Base-by-base conservation (phyloP, 116 monocot species). In the Iris pallida region DNA sequence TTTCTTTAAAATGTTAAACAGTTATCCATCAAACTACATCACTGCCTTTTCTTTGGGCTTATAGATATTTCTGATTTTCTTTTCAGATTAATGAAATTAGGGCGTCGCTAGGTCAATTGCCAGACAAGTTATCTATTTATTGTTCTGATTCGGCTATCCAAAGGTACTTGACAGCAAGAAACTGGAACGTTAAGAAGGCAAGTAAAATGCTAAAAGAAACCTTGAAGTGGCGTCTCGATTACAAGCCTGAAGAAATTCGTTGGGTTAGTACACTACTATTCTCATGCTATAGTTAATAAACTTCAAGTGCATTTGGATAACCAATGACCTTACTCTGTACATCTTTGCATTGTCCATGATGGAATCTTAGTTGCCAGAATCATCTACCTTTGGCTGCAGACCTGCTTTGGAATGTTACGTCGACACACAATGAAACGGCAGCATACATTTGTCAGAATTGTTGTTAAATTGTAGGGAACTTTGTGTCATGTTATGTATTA, bases 151-250 rank as follows among this genome's bases (percentile, higher is more conserved):
- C 85, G 57, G 73, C 85, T 57, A 88, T 92, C 71, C 78, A 73
- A 61, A 80, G 82, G 66, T 76, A 92, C 66, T 68, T 92, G 57
- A 74, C 56, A 42, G 88, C 92, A 68, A 78, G 88, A 63, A 92
- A 85, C 63, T 92, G 92, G 92, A 83, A 92, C 69, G 85, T 88
- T 47, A 92, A 85, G 68, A 92, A 88, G 74, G 80, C 92, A 12
- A 61, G 71, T 20, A 92, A 85, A 77, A 92, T 92, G 92, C 71
- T 92, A 5, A 92, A 88, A 68, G 80, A 73, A 60, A 88, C 82
- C 48, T 82, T 92, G 75, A 85, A 88, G 72, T 92, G 92, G 92
- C 85, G 85, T n/a, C 69, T 75, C 54, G 67, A 82, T 44, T 92
- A 83, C 61, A 92, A 92, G 69, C 92, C 88, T 66, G 88, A 92